Evolutionary conservation across 805 yeast species (phyloP), one percentile per base, ranked within the genome.

Genomic region (Millerozyma acaciae): DNA sequence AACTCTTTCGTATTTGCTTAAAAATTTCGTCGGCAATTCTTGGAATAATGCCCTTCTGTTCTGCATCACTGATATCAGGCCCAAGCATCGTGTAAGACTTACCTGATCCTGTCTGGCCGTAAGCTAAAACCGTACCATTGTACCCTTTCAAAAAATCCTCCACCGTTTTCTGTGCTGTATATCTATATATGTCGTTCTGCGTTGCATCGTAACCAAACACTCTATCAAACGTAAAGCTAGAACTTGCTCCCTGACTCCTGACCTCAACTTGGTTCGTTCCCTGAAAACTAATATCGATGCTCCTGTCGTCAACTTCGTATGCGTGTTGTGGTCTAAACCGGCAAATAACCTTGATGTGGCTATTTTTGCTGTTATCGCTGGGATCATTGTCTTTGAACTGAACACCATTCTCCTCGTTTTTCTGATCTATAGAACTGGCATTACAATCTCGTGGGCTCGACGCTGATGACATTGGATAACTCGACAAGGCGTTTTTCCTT

Each of bases 61-160:
- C 60, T n/a, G 57, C 56, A 21, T 47, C 48, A 12, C 39, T 35
- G 8, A 51, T 35, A 2, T 65, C 48, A n/a, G 58, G 53, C 1
- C 93, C 93, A 73, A 81, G 73, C 87, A 84, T 79, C 3, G 90
- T 79, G 48, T 73, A 75, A 0, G 89, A 73, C 53, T 84, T 84
- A 5, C 93, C 93, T 1, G 87, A 70, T 0, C 87, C 85, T 0
- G 85, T 77, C 47, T 81, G 90, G 7, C 94, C 95, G 55, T 83
- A 85, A 0, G 89, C 84, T 22, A 84, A 57, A 0, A 85, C 76
- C 0, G 90, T 76, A 14, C 88, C 85, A 51, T 84, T 84, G 49
- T 78, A 80, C 0, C 97, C 97, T 20, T 69, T 65, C 37, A 82
- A 69, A 19, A 85, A 65, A 40, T 83, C 90, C 26, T 76, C 78